A percentile compares a stretch with the other conserved stretches of the same genome.
phyloP scores from a whole-genome alignment of 208 protist species.

The Leishmania aethiopica region DNA sequence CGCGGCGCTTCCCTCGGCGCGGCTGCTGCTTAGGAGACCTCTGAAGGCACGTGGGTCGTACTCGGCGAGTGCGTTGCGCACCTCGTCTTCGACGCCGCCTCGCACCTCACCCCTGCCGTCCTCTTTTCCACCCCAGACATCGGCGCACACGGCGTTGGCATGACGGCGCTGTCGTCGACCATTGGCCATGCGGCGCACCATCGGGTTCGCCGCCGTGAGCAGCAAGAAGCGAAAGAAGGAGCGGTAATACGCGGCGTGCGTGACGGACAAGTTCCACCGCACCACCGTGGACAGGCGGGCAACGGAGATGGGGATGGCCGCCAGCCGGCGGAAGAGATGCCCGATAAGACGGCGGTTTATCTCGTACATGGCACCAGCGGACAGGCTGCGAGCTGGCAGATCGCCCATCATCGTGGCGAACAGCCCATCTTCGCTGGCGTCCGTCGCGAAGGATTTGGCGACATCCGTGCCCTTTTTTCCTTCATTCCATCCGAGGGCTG shows the following conservation, averaged over 20 bases:
- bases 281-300: slow-evolving; percentile 45
- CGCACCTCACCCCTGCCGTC: background rate
- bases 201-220: slow-evolving; percentile 34
- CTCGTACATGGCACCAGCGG: slow-evolving; percentile 13
- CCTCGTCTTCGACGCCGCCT: background rate
- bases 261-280: slow-evolving; percentile 45
- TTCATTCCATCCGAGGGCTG: slow-evolving; percentile 35
- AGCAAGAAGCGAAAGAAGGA: slow-evolving; percentile 63
- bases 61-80: background rate
- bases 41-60: background rate
- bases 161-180: slow-evolving; percentile 29
- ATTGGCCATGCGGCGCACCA: slow-evolving; percentile 34
- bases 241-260: slow-evolving; percentile 41
- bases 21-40: slow-evolving; percentile 24
- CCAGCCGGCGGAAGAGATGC: slow-evolving; percentile 27
- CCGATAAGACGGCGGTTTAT: slow-evolving; percentile 13
- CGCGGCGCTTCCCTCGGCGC: slow-evolving; percentile 1
- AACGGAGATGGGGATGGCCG: slow-evolving; percentile 47
- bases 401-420: background rate
- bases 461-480: slow-evolving; percentile 2
- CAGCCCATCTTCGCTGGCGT: slow-evolving; percentile 8
- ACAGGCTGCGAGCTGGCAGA: slow-evolving; percentile 7
- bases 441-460: slow-evolving; percentile 3
- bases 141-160: slow-evolving; percentile 7
- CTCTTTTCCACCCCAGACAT: slow-evolving; percentile 5